Base-by-base conservation (phyloP, 345 rosid species). In the Populus pruinosa region DNA sequence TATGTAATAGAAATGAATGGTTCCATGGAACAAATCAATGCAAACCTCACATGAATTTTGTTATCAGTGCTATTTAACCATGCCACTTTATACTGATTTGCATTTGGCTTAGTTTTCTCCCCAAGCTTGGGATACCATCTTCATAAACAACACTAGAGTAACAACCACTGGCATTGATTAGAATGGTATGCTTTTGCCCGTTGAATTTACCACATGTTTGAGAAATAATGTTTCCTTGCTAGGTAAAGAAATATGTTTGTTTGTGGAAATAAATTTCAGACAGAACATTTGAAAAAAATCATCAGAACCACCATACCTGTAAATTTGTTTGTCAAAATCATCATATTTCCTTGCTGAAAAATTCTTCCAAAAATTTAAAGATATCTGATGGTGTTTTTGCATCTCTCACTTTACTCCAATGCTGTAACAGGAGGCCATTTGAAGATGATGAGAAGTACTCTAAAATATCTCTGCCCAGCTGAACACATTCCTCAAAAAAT, bases 401-500 rank as follows among this genome's bases (percentile, higher is more conserved):
- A 6, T 31, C 12, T 31, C 49, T 70, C 29, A 49, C 67, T 73
- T 64, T 21, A 33, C 21, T 44, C 79, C 67, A 63, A 38, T 83
- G 72, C 53, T 73, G 35, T 62, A 70, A 56, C 90, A 96, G 99
- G 97, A 49, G 98, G 98, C 12, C 74, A 76, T 78, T 78, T 96
- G 65, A 85, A 80, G 74, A 75, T 70, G 78, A 79, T 93, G 75
- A 85, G 96, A 79, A 80, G 77, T 68, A 82, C 76, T 72, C 70
- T 96, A 69, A 92, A 82, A 65, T 89, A 82, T 77, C 74, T 87
- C 25, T 88, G 94, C 72, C 91, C 91, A 31, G 93, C 96, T 0
- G 98, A 92, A 73, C 88, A 85, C 79, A 87, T 96, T 72, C 98
- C 98, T 73, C 86, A 87, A 7, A 91, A 93, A 82, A 84, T 96